Base-by-base conservation (phyloP, 1,284 basidiomycete species). In the Papiliotrema terrestris region DNA sequence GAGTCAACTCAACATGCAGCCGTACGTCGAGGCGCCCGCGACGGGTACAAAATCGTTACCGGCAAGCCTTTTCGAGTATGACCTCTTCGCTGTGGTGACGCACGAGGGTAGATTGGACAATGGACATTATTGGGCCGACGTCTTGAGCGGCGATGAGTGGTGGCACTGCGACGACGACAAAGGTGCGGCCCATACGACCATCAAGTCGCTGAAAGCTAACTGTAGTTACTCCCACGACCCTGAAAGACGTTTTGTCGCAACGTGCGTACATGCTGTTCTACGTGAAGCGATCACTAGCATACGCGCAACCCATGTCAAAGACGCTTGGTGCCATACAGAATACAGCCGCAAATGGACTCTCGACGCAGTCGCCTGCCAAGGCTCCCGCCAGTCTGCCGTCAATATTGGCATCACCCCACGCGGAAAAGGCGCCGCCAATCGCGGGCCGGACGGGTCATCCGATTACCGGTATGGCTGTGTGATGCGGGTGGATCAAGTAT, bases 101-200 rank as follows among this genome's bases (percentile, higher is more conserved):
- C 94, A 97, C 74, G 91, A 96, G 71, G 94, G 94, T 9, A 87
- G 89, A 72, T 85, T 98, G 67, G 88, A 94, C 74, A 96, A 92
- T 57, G 94, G 94, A 0, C 94, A 97, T 71, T 97, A 97, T 74
- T 68, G 65, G 63, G 69, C 66, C 17, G 69, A 72, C 49, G 67
- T 76, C 2, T 59, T 71, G 37, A 62, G 59, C 54, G 59, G 65
- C 23, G 63, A 62, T 42, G 71, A 91, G 86, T 97, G 93, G 93
- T 95, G 91, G 77, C 85, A 87, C 26, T 95, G 91, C 73, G 92
- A 97, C 71, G 93, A 97, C 67, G 92, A 95, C 69, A 95, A 91
- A 61, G 68, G 88, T 89, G 63, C 19, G 15, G 4, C 25, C 14
- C 26, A 29, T 13, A n/a, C 8, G 14, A 25, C 17, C 20, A 44